Evolutionary conservation across 1,139 yeast genomes (phyloP).

Genomic region (Candida tetrigidarum): DNA sequence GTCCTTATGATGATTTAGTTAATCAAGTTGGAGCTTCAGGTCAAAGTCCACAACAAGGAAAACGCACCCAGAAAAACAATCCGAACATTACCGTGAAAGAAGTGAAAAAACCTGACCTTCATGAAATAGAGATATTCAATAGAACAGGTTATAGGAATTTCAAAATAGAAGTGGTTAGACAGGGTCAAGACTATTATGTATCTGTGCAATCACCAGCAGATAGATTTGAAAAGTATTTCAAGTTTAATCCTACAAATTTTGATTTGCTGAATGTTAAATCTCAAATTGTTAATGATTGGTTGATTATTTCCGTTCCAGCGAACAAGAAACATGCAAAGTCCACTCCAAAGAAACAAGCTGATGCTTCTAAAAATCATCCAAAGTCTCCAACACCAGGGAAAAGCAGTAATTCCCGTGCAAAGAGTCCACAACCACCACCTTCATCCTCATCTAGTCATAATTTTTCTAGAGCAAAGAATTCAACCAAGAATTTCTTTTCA

Average conservation of each 20-base stretch:
- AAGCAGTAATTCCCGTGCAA: neutral
- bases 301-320: conserved; percentile 3
- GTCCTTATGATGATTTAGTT: conserved; percentile 9
- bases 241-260: conserved; percentile 8
- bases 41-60: neutral
- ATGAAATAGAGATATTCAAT: conserved; percentile 13
- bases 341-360: neutral
- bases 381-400: neutral
- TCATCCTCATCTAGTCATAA: neutral
- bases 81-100: conserved; percentile 9
- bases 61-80: neutral
- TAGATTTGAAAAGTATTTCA: conserved; percentile 11
- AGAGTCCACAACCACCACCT: conserved; percentile 1
- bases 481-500: neutral
- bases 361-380: conserved; percentile 1
- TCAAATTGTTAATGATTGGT: conserved; percentile 5
- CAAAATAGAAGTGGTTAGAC: conserved; percentile 13
- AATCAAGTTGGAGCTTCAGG: conserved; percentile 1
- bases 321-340: neutral
- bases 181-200: conserved; percentile 7
- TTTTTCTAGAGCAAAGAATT: neutral
- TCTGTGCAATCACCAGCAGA: conserved; percentile 13
- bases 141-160: conserved; percentile 12
- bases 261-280: conserved; percentile 11
- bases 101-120: conserved; percentile 5